These are phyloP conservation scores for Diaporthe sp. DNA, from an alignment of 2,329 filamentous ascomycete genomes.

Conservation along the genomic window DNA sequence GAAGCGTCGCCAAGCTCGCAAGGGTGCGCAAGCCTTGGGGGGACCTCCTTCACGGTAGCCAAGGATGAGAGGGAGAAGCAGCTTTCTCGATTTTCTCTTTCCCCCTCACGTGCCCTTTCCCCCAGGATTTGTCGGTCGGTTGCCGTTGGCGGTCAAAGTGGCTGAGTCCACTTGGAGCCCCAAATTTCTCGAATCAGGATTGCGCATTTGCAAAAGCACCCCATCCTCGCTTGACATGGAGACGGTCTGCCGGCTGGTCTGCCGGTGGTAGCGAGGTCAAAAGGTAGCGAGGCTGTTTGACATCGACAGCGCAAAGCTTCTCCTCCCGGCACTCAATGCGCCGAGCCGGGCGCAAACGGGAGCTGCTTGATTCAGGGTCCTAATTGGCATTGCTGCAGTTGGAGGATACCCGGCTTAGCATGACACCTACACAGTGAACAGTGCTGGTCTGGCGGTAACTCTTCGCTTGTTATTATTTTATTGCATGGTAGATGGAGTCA, in stretches of 20 bases:
- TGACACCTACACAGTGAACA: not conserved
- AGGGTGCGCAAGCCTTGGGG: not conserved
- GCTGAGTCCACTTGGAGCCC: not conserved
- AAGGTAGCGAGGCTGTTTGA: not conserved
- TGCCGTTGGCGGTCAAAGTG: conserved; percentile 5
- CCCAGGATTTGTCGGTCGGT: not conserved
- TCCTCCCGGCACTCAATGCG: conserved; percentile 1
- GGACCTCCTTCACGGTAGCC: not conserved
- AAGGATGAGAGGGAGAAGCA: not conserved
- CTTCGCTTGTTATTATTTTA: not conserved
- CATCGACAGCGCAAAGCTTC: not conserved
- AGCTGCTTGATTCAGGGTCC: conserved; percentile 12
- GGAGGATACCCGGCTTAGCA: not conserved
- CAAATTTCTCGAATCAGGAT: conserved; percentile 9
- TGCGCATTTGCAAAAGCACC: not conserved
- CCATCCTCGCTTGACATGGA: not conserved
- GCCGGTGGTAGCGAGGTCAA: too few species aligned
- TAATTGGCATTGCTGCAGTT: not conserved
- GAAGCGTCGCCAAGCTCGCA: conserved; percentile 21
- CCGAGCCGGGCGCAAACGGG: conserved; percentile 13
- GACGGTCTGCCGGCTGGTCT: not conserved
- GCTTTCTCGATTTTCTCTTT: not conserved
- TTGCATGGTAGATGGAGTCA: conserved; percentile 15
- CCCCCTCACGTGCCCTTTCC: not conserved
- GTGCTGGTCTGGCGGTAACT: not conserved